Evolutionary conservation across 2,329 filamentous ascomycete species (phyloP).

Genomic region (Zymoseptoria crescenta): DNA sequence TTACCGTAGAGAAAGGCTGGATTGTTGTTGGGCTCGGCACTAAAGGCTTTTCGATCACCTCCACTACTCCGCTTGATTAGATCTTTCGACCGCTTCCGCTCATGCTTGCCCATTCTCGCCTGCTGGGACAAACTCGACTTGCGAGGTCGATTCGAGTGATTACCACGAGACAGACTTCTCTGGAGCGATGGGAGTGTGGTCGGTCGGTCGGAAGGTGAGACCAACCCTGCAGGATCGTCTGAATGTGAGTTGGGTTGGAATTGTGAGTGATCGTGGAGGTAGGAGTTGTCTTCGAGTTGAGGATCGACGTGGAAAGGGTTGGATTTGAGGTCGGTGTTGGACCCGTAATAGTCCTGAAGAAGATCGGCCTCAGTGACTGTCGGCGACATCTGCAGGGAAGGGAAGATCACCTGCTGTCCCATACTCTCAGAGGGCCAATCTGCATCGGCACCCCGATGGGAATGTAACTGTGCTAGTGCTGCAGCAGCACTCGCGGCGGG

Average conservation of each 20-base stretch:
- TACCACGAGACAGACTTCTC: constrained; percentile 46
- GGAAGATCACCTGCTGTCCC: constrained; percentile 27
- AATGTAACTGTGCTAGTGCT: constrained; percentile 76
- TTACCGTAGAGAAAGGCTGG: constrained; percentile 69
- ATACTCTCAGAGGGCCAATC: constrained; percentile 59
- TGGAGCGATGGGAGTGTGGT: constrained; percentile 82
- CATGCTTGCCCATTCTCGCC: constrained; percentile 67
- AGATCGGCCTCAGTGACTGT: constrained; percentile 31
- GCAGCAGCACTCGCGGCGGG: constrained; percentile 73
- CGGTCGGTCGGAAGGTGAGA: constrained; percentile 80
- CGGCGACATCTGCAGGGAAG: constrained; percentile 27
- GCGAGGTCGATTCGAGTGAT: constrained; percentile 63
- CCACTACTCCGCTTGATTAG: constrained; percentile 66
- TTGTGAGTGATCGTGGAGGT: constrained; percentile 34
- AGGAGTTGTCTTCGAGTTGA: constrained; percentile 53
- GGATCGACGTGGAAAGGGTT: constrained; percentile 27
- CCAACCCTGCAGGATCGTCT: constrained; percentile 53
- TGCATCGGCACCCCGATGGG: constrained; percentile 60
- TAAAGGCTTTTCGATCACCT: constrained; percentile 72
- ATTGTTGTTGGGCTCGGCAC: constrained; percentile 70
- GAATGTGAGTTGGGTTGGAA: constrained; percentile 44
- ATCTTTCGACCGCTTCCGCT: constrained; percentile 70
- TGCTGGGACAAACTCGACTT: constrained; percentile 83
- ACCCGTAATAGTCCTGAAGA: constrained; percentile 34
- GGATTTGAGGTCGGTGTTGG: constrained; percentile 34